Base-by-base conservation (phyloP, 78 protist species). In the Speleostelium caveatum region DNA sequence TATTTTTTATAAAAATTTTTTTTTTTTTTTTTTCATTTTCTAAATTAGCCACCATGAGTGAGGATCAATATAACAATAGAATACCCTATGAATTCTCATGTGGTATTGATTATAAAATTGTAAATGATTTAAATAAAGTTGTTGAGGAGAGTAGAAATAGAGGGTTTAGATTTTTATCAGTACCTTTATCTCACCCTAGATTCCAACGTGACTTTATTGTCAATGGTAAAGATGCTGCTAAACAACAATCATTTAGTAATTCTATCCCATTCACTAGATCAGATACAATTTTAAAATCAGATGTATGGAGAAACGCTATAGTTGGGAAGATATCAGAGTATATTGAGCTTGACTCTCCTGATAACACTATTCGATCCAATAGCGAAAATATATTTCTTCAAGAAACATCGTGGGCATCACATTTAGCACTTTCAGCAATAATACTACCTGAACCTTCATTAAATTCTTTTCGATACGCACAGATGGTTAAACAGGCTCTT, bases 351-450 rank as follows among this genome's bases (percentile, higher is more conserved):
- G 87, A 88, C 67, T 73, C 86, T 19, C 0, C 17, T 2, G 94
- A 75, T 58, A 0, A n/a, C 7, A 5, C 28, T 41, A 33, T 88
- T 62, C 41, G 91, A 56, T 10, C 8, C 6, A 69, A 35, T 14
- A n/a, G 41, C n/a, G 41, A 35, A 0, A 86, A 45, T 67, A 36
- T 49, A 33, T 39, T 94, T 19, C 38, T 45, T 36, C 92, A 87
- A 53, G 97, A 95, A 86, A 51, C 92, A 21, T 90, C 87, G 38
- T 95, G 93, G 94, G 95, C 96, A 21, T 56, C 93, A 22, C 97
- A 95, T 85, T 49, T 95, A 28, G 53, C 93, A 32, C 59, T 94
- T 10, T 90, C 95, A 5, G 93, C 96, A 0, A 53, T 95, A 1
- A 21, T 95, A 7, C 38, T 94, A 24, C 95, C 97, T n/a, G 30